Conservation (phyloP, 2,329 filamentous ascomycete genomes). For the Tolypocladium sp. region DNA sequence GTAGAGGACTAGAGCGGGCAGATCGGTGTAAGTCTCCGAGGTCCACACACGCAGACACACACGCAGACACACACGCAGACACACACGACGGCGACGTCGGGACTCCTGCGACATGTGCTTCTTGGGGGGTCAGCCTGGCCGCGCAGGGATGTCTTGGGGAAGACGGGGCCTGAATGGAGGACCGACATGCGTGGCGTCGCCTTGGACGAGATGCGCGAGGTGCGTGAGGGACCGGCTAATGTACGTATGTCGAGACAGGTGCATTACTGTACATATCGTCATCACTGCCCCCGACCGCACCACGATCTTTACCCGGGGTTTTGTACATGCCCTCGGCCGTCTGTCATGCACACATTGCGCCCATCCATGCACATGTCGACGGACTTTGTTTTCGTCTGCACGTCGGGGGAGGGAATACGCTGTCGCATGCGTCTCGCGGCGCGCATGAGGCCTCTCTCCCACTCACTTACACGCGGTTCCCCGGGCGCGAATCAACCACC, state of each 20-base stretch:
- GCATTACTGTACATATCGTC: background rate
- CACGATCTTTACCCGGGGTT: background rate
- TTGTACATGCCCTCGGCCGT: background rate
- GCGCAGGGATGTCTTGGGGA: background rate
- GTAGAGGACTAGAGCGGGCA: background rate
- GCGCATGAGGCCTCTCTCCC: background rate
- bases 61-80: background rate
- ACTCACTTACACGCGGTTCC: background rate
- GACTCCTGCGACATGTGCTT: background rate
- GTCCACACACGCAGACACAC: background rate
- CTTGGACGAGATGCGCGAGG: background rate
- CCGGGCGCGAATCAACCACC: background rate
- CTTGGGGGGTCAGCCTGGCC: background rate
- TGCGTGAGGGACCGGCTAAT: background rate
- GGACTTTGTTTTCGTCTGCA: background rate
- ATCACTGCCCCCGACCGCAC: background rate
- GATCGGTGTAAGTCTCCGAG: background rate
- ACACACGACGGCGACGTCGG: background rate
- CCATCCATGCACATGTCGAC: background rate
- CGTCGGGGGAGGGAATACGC: background rate
- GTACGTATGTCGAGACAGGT: constrained; percentile 5
- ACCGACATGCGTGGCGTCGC: background rate
- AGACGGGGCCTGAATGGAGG: background rate
- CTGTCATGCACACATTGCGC: background rate
- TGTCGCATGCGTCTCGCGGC: background rate